phyloP scores from a whole-genome alignment of 768 basidiomycete species.

The Imleria badia region DNA sequence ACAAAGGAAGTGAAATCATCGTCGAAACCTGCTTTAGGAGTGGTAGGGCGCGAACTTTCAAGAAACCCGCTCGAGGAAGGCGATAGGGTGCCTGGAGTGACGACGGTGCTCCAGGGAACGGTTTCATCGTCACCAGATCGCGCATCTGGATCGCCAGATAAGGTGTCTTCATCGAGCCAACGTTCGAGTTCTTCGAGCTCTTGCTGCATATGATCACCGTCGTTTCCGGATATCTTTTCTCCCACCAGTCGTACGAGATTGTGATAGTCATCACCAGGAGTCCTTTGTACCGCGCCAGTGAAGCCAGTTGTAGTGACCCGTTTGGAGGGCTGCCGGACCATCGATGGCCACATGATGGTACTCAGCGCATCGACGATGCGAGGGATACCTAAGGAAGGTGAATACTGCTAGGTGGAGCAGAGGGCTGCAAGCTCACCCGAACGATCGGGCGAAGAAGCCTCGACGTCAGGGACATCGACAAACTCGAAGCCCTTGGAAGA shows the following conservation, averaged over 20 bases:
- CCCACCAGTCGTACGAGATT: constrained; percentile 23
- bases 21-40: constrained; percentile 54
- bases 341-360: constrained; percentile 88
- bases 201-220: constrained; percentile 38
- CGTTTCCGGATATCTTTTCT: constrained; percentile 22
- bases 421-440: constrained; percentile 12
- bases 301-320: background rate
- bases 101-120: constrained; percentile 43
- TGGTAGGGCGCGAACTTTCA: constrained; percentile 26
- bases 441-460: constrained; percentile 9
- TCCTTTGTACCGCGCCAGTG: background rate
- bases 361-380: constrained; percentile 78
- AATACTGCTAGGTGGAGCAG: background rate
- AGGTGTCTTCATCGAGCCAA: constrained; percentile 55
- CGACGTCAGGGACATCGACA: constrained; percentile 43
- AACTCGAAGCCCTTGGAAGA: constrained; percentile 77
- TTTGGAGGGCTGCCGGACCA: constrained; percentile 38
- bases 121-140: constrained; percentile 15
- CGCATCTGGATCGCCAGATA: constrained; percentile 15
- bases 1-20: constrained; percentile 82
- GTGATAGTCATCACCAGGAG: constrained; percentile 14
- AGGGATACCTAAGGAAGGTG: constrained; percentile 40
- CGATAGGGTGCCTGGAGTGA: constrained; percentile 29
- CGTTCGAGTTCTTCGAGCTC: constrained; percentile 61
- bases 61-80: constrained; percentile 24